phyloP scores from a whole-genome alignment of 192 early-diverging fungal genomes.

The Coemansia sp. region DNA sequence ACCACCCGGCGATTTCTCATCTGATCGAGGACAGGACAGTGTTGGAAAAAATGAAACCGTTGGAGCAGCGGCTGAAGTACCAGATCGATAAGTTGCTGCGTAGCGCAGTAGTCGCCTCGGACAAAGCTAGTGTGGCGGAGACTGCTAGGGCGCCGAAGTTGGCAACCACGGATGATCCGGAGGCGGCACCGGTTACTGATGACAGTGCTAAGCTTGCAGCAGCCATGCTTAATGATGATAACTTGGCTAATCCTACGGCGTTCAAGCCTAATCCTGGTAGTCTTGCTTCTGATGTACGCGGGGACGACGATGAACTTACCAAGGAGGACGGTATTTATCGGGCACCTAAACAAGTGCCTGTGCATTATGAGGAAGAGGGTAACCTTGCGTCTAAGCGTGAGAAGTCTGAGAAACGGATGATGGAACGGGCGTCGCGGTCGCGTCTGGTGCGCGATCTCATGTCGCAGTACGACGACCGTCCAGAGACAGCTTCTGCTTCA shows the following conservation, averaged over 20 bases:
- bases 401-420: slow-evolving; percentile 63
- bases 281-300: slow-evolving; percentile 49
- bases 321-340: slow-evolving; percentile 70
- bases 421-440: slow-evolving; percentile 74
- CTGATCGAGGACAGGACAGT: slow-evolving; percentile 81
- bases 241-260: slow-evolving; percentile 74
- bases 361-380: slow-evolving; percentile 79
- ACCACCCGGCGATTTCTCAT: slow-evolving; percentile 63
- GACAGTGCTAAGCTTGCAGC: slow-evolving; percentile 52
- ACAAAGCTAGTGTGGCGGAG: slow-evolving; percentile 35
- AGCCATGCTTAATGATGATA: slow-evolving; percentile 35
- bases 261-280: slow-evolving; percentile 89
- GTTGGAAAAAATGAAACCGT: slow-evolving; percentile 91
- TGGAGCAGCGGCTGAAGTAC: slow-evolving; percentile 93
- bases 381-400: slow-evolving; percentile 59
- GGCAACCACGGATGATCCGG: slow-evolving; percentile 34
- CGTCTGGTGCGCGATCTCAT: slow-evolving; percentile 83
- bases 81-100: slow-evolving; percentile 95
- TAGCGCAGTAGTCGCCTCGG: slow-evolving; percentile 58
- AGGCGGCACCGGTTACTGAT: slow-evolving; percentile 13
- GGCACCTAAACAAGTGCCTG: slow-evolving; percentile 82
- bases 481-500: slow-evolving; percentile 73
- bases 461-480: slow-evolving; percentile 81
- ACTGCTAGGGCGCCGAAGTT: not conserved
- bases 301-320: slow-evolving; percentile 41